phyloP scores from a whole-genome alignment of 768 basidiomycete species.

The Mycena leptocephala region DNA sequence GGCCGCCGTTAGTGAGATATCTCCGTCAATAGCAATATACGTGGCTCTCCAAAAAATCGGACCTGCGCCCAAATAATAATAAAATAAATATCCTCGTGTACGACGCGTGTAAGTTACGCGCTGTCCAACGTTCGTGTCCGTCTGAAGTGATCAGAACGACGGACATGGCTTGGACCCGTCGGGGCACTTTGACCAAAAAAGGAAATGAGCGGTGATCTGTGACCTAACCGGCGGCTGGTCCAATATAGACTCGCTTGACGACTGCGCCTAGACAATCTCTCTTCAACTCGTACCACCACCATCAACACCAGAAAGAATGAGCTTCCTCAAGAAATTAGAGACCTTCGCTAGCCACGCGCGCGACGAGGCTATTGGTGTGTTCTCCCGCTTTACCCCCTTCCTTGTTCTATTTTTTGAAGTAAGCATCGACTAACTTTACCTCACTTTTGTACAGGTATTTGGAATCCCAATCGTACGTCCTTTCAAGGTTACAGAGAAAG shows the following conservation, averaged over 20 bases:
- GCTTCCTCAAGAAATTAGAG: conserved; percentile 54
- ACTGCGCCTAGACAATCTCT: background rate
- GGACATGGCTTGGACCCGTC: too few species aligned
- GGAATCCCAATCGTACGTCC: conserved; percentile 64
- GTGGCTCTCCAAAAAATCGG: too few species aligned
- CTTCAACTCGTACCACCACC: conserved; percentile 1
- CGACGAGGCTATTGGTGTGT: conserved; percentile 55
- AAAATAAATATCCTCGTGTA: too few species aligned
- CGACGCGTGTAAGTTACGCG: too few species aligned
- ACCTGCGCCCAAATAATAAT: too few species aligned
- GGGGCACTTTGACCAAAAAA: background rate
- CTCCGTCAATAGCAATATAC: too few species aligned
- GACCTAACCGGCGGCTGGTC: too few species aligned
- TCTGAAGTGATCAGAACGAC: too few species aligned
- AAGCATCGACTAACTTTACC: background rate
- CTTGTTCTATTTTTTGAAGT: background rate
- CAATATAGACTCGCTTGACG: background rate
- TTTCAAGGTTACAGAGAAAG: background rate
- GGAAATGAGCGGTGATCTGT: background rate
- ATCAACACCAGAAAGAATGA: conserved; percentile 46
- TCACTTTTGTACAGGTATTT: conserved; percentile 48
- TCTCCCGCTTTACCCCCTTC: background rate
- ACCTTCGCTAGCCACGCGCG: conserved; percentile 54
- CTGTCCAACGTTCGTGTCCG: too few species aligned
- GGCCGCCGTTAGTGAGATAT: too few species aligned